These are phyloP conservation scores for Fomitopsis pinicola DNA, from an alignment of 1,284 basidiomycete genomes.

Conservation along the genomic window DNA sequence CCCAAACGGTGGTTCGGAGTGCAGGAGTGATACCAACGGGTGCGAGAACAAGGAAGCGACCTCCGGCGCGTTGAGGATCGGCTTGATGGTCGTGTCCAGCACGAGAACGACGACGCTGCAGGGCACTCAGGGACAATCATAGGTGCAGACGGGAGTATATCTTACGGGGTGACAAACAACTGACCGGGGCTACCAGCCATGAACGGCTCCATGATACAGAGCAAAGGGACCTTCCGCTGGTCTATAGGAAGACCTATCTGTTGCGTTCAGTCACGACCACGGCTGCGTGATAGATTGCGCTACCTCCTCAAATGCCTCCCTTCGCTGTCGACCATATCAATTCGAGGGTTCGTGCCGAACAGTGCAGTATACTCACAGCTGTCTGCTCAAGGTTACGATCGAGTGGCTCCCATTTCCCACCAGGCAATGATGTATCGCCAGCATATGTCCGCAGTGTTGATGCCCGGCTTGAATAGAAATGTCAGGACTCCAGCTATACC, in stretches of 20 bases:
- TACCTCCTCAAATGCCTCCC: conserved; percentile 74
- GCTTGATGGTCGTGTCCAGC: conserved; percentile 71
- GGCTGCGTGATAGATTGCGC: neutral
- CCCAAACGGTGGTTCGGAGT: conserved; percentile 56
- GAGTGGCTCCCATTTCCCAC: conserved; percentile 69
- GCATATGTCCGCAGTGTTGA: conserved; percentile 70
- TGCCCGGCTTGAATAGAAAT: conserved; percentile 53
- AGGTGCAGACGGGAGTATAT: conserved; percentile 6
- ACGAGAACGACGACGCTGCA: conserved; percentile 77
- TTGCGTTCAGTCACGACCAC: conserved; percentile 2
- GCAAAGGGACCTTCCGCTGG: conserved; percentile 58
- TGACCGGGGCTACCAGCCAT: conserved; percentile 54
- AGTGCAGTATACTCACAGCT: conserved; percentile 50
- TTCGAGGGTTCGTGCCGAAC: neutral
- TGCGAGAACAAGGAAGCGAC: conserved; percentile 80
- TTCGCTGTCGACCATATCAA: conserved; percentile 42
- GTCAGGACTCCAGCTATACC: neutral
- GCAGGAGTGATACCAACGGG: conserved; percentile 72
- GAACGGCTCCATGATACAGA: conserved; percentile 76
- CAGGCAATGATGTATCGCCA: conserved; percentile 81
- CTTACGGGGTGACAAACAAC: conserved; percentile 78
- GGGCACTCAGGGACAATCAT: neutral
- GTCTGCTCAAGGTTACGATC: conserved; percentile 74
- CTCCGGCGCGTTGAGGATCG: conserved; percentile 75
- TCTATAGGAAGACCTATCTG: conserved; percentile 81